Conservation (phyloP, 805 yeast genomes). For the Yarrowia porcina region DNA sequence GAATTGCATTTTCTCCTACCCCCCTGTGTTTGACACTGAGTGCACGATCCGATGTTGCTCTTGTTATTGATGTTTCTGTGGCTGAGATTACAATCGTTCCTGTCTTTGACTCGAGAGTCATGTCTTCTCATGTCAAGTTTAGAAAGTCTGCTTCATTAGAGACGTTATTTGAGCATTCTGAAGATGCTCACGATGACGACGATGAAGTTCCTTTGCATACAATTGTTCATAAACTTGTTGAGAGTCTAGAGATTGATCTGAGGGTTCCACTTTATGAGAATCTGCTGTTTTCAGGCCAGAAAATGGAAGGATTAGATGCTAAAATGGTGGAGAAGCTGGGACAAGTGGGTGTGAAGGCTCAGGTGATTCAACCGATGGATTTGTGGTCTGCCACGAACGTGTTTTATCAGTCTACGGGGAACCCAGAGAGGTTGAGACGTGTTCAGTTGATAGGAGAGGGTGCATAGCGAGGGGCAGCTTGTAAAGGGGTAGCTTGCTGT, state of each 20-base stretch:
- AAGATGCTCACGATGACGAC: constrained; percentile 7
- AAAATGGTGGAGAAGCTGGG: not conserved
- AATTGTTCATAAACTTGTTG: not conserved
- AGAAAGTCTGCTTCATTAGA: not conserved
- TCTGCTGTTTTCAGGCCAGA: not conserved
- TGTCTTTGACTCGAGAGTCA: constrained; percentile 2
- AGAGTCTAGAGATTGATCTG: constrained; percentile 5
- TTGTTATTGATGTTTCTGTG: not conserved
- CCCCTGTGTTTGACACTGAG: constrained; percentile 10
- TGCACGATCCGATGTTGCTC: constrained; percentile 7
- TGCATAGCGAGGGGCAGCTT: too few relatives aligned
- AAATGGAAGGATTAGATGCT: not conserved
- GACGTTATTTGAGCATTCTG: not conserved
- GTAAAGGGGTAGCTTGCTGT: too few relatives aligned
- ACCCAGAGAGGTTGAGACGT: constrained; percentile 7
- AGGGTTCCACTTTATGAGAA: constrained; percentile 1
- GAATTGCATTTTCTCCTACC: constrained; percentile 4
- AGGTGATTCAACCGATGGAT: constrained; percentile 5
- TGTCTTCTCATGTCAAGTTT: constrained; percentile 5
- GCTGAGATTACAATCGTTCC: constrained; percentile 1
- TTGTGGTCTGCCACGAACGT: constrained; percentile 2
- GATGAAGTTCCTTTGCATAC: constrained; percentile 8
- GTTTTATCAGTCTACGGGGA: constrained; percentile 8
- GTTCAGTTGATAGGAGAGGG: constrained; percentile 22
- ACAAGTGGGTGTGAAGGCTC: not conserved